Base-by-base conservation (phyloP, 2,329 filamentous ascomycete genomes). In the Dichotomopilus funicola region DNA sequence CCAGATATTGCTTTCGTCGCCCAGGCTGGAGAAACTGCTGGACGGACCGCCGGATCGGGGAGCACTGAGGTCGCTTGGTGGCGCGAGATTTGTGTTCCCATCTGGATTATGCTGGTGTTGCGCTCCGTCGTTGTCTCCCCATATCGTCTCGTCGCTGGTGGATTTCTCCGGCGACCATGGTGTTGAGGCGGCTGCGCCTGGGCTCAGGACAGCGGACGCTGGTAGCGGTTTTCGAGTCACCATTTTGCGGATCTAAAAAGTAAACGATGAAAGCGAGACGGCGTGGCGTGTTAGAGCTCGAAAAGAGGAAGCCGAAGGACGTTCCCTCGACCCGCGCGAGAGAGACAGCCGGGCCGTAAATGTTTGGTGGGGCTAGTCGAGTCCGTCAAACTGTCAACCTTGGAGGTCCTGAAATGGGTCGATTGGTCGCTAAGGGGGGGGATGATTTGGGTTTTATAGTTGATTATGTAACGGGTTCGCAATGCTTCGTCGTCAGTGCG, bases 191-290 rank as follows among this genome's bases (percentile, higher is more conserved):
- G 56, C 6, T 3, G 61, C 55, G 53, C 55, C 59, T 33, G 67
- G 61, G 57, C 67, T 63, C 50, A 63, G 55, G 19, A 61, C 53
- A 31, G 64, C 60, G 53, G 66, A 63, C 13, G 65, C 61, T 40
- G 72, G 67, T 27, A 69, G 51, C 6, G 72, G 66, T 59, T 75
- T 75, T 59, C 72, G 71, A 56, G 69, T 65, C 44, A 76, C 73
- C 74, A 76, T 77, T 37, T 41, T 50, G 57, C 9, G 34, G 27
- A 10, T 6, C 6, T 19, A 8, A 7, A 6, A 4, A 38, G 33
- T 13, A 5, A 9, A 37, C 13, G 34, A n/a, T 13, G 7, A 42
- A 1, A 19, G 35, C 9, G 3, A n/a, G 49, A n/a, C 9, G 31
- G 2, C 36, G 33, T 5, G 35, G 40, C 36, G 2, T 31, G n/a